Evolutionary conservation across 1,139 yeast genomes (phyloP).

Genomic region (Magnusiomyces sp.): DNA sequence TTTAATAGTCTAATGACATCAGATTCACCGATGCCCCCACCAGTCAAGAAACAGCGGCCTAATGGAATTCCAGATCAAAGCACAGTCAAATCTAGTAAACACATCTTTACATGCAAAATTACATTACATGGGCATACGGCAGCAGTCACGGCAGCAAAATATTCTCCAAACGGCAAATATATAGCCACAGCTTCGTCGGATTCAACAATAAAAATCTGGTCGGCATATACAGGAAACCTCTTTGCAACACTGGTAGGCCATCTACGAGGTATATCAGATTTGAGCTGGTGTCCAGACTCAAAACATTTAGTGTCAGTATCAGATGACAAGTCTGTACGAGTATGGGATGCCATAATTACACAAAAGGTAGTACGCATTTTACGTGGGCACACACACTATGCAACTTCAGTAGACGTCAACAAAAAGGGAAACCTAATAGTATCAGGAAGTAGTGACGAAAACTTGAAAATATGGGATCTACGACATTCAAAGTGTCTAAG

Average conservation of each 20-base stretch:
- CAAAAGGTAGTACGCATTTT: slow-evolving; percentile 38
- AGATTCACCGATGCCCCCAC: too few relatives aligned
- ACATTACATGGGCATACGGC: slow-evolving; percentile 21
- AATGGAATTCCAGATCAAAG: too few relatives aligned
- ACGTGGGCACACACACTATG: slow-evolving; percentile 80
- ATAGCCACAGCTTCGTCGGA: slow-evolving; percentile 54
- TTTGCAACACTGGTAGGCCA: slow-evolving; percentile 50
- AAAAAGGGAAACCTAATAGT: slow-evolving; percentile 69
- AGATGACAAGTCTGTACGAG: slow-evolving; percentile 72
- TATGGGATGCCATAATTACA: slow-evolving; percentile 46
- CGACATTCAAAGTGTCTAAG: slow-evolving; percentile 60
- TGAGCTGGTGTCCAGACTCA: slow-evolving; percentile 73
- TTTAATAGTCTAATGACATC: too few relatives aligned
- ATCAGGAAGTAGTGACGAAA: slow-evolving; percentile 86
- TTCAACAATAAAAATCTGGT: slow-evolving; percentile 39
- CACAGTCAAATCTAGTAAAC: background rate
- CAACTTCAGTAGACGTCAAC: slow-evolving; percentile 64
- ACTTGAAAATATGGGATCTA: slow-evolving; percentile 84
- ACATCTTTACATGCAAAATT: slow-evolving; percentile 6
- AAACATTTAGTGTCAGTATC: slow-evolving; percentile 72
- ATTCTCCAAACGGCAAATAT: slow-evolving; percentile 55
- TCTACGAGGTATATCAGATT: slow-evolving; percentile 56
- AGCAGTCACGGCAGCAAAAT: slow-evolving; percentile 41
- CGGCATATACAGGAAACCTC: slow-evolving; percentile 28
- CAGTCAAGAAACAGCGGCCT: too few relatives aligned